Percentiles rank a stretch among this genome's conserved stretches.
These are phyloP conservation scores for Thuja plicata DNA, from an alignment of 83 land plant genomes.

Conservation along the genomic window DNA sequence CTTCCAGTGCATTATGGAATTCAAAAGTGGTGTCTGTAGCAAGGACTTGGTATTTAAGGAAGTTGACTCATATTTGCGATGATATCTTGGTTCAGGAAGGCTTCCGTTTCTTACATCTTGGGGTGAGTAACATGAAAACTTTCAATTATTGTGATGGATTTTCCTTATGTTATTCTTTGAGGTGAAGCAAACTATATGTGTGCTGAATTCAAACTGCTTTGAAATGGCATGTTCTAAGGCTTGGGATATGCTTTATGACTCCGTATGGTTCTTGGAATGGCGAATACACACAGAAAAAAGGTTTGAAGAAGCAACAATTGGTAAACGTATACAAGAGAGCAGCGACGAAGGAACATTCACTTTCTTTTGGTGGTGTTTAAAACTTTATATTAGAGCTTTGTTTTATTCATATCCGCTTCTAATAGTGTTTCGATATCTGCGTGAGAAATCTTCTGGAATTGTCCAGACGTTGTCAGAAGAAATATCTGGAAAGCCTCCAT, in stretches of 20 bases:
- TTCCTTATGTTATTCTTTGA: background rate
- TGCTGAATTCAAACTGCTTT: conserved; percentile 41
- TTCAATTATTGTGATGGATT: background rate
- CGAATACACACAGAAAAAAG: conserved; percentile 49
- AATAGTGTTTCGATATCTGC: conserved; percentile 24
- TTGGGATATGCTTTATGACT: conserved; percentile 29
- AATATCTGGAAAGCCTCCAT: conserved; percentile 26
- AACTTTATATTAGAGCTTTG: conserved; percentile 30
- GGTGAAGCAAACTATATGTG: background rate
- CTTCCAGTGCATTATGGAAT: background rate
- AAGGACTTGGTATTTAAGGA: conserved; percentile 21
- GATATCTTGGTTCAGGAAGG: conserved; percentile 64
- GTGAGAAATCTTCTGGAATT: conserved; percentile 34
- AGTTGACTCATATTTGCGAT: conserved; percentile 44
- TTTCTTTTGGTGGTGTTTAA: conserved; percentile 26
- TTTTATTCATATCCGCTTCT: conserved; percentile 46
- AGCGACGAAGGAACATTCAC: background rate
- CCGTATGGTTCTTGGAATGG: conserved; percentile 66
- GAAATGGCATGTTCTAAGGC: conserved; percentile 67
- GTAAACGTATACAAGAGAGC: background rate
- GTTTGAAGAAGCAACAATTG: conserved; percentile 8
- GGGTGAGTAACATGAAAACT: conserved; percentile 28
- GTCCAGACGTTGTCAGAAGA: conserved; percentile 40
- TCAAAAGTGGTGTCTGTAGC: background rate
- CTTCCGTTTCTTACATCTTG: conserved; percentile 43